Evolutionary conservation across 2,329 filamentous ascomycete species (phyloP).

Genomic region (Pseudocercospora fuligena): DNA sequence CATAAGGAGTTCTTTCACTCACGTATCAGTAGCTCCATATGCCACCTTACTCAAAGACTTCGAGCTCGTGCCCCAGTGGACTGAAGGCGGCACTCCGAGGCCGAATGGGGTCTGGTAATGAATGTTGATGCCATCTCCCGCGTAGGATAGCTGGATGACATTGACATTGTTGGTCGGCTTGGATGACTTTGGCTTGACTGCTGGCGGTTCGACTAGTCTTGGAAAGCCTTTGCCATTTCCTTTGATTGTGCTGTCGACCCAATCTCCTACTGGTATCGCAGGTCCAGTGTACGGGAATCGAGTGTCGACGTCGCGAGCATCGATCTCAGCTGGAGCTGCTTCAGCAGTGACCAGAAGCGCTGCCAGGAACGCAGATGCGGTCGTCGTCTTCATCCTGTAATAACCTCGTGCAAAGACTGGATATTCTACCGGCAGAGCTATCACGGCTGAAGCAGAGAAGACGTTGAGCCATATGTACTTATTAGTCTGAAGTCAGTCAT

Average conservation of each 20-base stretch:
- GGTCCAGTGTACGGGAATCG: slow-evolving; percentile 53
- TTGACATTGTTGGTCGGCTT: slow-evolving; percentile 60
- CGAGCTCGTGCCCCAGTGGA: slow-evolving; percentile 49
- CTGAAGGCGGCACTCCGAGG: slow-evolving; percentile 49
- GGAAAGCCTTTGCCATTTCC: slow-evolving; percentile 59
- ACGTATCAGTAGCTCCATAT: slow-evolving; percentile 50
- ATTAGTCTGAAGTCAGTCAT: background rate
- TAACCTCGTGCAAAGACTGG: background rate
- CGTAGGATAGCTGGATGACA: slow-evolving; percentile 56
- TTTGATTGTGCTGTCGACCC: slow-evolving; percentile 56
- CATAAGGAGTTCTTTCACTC: slow-evolving; percentile 24
- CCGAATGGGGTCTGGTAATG: slow-evolving; percentile 62
- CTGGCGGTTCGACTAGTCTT: slow-evolving; percentile 56
- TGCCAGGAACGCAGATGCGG: slow-evolving; percentile 14
- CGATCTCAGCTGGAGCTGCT: slow-evolving; percentile 13
- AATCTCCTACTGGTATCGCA: slow-evolving; percentile 55
- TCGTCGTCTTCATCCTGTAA: slow-evolving; percentile 18
- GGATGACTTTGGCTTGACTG: slow-evolving; percentile 50
- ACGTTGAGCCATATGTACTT: background rate
- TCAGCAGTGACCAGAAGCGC: slow-evolving; percentile 16
- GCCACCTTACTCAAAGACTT: slow-evolving; percentile 43
- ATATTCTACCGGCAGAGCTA: background rate
- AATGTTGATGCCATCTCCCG: slow-evolving; percentile 57
- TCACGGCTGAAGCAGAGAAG: background rate
- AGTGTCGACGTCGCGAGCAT: slow-evolving; percentile 45